phyloP scores from a whole-genome alignment of 768 basidiomycete species.

The Scleroderma citrinum region DNA sequence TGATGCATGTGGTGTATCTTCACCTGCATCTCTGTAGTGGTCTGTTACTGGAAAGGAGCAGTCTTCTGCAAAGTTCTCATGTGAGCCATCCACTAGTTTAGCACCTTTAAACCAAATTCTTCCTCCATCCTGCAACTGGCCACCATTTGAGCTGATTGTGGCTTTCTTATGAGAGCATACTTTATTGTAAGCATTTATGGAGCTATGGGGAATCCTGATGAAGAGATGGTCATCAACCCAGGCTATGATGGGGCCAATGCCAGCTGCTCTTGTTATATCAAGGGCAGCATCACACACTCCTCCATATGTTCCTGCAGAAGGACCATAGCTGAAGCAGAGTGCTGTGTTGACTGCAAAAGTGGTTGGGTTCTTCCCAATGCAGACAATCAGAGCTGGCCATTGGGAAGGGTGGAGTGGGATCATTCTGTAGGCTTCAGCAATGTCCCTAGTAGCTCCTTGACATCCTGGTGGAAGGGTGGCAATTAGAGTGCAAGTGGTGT shows the following conservation, averaged over 20 bases:
- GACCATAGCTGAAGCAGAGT: slow-evolving; percentile 18
- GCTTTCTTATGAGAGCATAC: not conserved
- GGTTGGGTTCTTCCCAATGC: slow-evolving; percentile 2
- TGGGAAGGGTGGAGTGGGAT: slow-evolving; percentile 27
- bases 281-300: slow-evolving; percentile 15
- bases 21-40: not conserved
- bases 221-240: slow-evolving; percentile 33
- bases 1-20: no score
- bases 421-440: slow-evolving; percentile 16
- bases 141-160: not conserved
- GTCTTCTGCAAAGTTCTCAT: slow-evolving; percentile 33
- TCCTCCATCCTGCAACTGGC: not conserved
- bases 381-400: slow-evolving; percentile 31
- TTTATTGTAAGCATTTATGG: no score
- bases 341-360: slow-evolving; percentile 20
- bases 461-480: not conserved
- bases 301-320: slow-evolving; percentile 23
- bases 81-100: slow-evolving; percentile 6
- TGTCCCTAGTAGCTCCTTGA: not conserved
- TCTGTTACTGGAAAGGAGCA: not conserved
- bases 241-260: slow-evolving; percentile 17
- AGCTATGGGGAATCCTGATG: not conserved
- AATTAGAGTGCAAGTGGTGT: not conserved
- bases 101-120: slow-evolving; percentile 25
- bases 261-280: slow-evolving; percentile 2